These are phyloP conservation scores for Pisolithus thermaeus DNA, from an alignment of 1,284 basidiomycete species.

Conservation along the genomic window DNA sequence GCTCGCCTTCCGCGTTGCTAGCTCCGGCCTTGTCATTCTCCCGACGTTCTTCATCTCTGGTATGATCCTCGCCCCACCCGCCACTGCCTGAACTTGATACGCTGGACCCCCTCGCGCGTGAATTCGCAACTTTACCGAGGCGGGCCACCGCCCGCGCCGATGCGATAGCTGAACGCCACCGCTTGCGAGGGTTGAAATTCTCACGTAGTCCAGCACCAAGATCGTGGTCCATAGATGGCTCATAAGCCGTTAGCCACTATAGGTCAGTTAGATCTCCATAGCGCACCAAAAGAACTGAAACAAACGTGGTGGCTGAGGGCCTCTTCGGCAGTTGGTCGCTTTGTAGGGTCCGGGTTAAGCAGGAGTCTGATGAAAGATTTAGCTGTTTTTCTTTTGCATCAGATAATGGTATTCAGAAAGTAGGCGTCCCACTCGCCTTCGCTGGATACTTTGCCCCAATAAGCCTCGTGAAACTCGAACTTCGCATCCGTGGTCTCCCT, in stretches of 20 bases:
- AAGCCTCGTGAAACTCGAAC: conserved; percentile 88
- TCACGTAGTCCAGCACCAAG: conserved; percentile 65
- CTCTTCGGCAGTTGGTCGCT: conserved; percentile 70
- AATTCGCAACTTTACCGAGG: conserved; percentile 37
- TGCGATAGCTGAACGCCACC: conserved; percentile 65
- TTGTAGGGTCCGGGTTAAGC: conserved; percentile 67
- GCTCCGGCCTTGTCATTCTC: conserved; percentile 3
- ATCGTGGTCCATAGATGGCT: conserved; percentile 63
- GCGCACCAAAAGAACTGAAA: not conserved
- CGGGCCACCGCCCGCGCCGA: conserved; percentile 54
- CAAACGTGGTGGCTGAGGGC: conserved; percentile 54
- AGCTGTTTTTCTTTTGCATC: conserved; percentile 39
- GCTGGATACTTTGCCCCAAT: conserved; percentile 85
- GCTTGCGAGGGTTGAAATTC: conserved; percentile 67
- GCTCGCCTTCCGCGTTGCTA: conserved; percentile 17
- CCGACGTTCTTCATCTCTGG: conserved; percentile 10
- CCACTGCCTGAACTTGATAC: conserved; percentile 28
- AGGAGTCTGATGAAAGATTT: conserved; percentile 80
- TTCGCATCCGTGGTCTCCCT: conserved; percentile 80
- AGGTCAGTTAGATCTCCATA: conserved; percentile 2
- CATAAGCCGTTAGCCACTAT: conserved; percentile 66
- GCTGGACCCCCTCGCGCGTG: conserved; percentile 25
- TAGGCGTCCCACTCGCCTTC: conserved; percentile 43
- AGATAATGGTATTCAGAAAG: not conserved
- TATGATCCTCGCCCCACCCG: conserved; percentile 27